phyloP scores from a whole-genome alignment of 129 eudicot species.

The Deinandra increscens region DNA sequence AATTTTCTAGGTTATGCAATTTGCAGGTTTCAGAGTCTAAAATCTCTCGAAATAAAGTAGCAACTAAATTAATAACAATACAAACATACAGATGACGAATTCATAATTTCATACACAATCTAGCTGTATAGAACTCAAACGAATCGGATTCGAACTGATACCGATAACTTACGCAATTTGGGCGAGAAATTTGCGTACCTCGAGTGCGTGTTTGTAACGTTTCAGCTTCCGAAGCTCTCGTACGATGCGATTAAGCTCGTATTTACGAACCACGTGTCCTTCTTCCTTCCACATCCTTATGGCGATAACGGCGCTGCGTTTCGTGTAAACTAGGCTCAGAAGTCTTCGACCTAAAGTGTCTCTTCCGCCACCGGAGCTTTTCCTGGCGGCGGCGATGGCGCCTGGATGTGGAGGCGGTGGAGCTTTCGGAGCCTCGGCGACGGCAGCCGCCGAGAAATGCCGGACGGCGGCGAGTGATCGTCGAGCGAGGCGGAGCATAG shows the following conservation, averaged over 20 bases:
- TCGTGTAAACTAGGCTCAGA: constrained; percentile 54
- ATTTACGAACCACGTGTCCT: constrained; percentile 61
- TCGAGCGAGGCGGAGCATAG: constrained; percentile 45
- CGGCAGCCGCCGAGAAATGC: constrained; percentile 43
- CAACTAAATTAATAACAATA: background rate
- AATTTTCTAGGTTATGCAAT: background rate
- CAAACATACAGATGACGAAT: background rate
- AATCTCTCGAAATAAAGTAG: background rate
- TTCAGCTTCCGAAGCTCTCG: constrained; percentile 61
- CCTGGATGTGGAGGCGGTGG: background rate
- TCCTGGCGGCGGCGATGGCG: constrained; percentile 19
- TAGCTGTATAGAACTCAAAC: background rate
- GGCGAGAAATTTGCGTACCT: constrained; percentile 43
- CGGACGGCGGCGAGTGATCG: constrained; percentile 56
- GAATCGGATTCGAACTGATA: background rate
- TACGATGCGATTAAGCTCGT: constrained; percentile 77
- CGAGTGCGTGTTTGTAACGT: constrained; percentile 81
- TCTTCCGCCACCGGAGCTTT: constrained; percentile 42
- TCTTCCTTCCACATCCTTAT: constrained; percentile 80
- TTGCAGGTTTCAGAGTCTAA: background rate
- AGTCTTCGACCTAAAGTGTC: constrained; percentile 77
- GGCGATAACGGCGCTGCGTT: constrained; percentile 68
- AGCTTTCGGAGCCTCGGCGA: constrained; percentile 13
- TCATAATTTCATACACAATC: background rate
- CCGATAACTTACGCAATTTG: background rate